A percentile compares a stretch with the other conserved stretches of the same genome.
Evolutionary conservation across 2,329 filamentous ascomycete species (phyloP).

Genomic region (Aureobasidium vineae): DNA sequence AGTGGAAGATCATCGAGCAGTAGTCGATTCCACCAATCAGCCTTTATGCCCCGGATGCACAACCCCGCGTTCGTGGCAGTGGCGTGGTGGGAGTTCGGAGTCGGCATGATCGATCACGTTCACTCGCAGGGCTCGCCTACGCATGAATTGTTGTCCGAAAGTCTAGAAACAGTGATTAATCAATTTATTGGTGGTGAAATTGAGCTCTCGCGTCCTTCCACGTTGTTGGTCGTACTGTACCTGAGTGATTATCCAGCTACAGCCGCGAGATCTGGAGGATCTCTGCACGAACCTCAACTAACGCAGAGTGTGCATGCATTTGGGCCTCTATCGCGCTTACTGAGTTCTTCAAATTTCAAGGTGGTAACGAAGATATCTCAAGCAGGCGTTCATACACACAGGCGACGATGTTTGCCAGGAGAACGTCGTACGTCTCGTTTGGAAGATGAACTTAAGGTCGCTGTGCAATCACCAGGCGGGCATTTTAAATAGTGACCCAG

Average conservation of each 20-base stretch:
- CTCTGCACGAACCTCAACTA: not conserved
- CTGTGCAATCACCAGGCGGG: too few relatives aligned
- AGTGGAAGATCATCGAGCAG: conserved; percentile 5
- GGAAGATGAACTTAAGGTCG: too few relatives aligned
- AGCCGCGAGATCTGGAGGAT: conserved; percentile 5
- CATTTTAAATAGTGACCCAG: too few relatives aligned
- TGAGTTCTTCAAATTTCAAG: too few relatives aligned
- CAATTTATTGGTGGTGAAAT: conserved; percentile 20
- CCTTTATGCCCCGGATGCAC: not conserved
- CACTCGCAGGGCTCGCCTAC: conserved; percentile 5
- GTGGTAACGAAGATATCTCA: too few relatives aligned
- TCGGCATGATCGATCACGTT: not conserved
- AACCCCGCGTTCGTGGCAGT: conserved; percentile 16
- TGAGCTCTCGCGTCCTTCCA: not conserved
- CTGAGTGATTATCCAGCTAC: conserved; percentile 2
- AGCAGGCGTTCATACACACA: too few relatives aligned
- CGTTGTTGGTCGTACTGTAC: not conserved
- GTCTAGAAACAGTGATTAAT: not conserved
- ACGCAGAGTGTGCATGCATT: not conserved
- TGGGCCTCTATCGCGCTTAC: too few relatives aligned
- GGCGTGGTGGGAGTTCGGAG: not conserved
- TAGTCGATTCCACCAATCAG: conserved; percentile 24
- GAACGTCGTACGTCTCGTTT: too few relatives aligned
- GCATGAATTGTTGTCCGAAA: not conserved
- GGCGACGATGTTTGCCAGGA: too few relatives aligned